Conservation (phyloP, 805 yeast species). For the Yamadazyma scolyti region DNA sequence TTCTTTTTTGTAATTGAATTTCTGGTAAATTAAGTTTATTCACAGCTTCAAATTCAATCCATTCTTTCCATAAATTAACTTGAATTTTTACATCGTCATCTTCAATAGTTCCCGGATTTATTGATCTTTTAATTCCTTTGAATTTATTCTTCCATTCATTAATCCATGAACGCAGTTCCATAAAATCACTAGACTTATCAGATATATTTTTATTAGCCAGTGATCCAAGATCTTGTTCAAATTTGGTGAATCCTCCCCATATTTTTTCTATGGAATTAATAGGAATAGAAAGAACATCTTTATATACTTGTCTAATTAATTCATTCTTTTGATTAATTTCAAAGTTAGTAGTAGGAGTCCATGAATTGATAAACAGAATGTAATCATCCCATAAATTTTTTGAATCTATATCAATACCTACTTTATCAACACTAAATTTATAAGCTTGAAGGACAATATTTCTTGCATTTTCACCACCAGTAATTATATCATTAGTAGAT, state of each 20-base stretch:
- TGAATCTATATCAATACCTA: conserved; percentile 74
- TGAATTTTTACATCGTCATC: conserved; percentile 35
- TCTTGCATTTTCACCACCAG: conserved; percentile 81
- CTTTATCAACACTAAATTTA: conserved; percentile 72
- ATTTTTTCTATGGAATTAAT: conserved; percentile 66
- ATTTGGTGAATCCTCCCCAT: conserved; percentile 78
- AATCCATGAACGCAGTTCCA: conserved; percentile 78
- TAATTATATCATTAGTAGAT: conserved; percentile 61
- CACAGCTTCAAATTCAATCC: conserved; percentile 77
- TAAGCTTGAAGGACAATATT: conserved; percentile 74
- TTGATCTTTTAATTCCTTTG: conserved; percentile 41
- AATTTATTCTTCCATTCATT: conserved; percentile 66
- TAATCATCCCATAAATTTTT: conserved; percentile 79
- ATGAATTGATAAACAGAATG: conserved; percentile 67
- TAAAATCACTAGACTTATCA: conserved; percentile 77
- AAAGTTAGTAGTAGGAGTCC: conserved; percentile 79
- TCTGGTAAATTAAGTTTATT: conserved; percentile 65
- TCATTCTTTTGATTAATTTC: conserved; percentile 83
- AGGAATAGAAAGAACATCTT: conserved; percentile 72
- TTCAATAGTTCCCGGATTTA: conserved; percentile 22
- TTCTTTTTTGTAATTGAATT: conserved; percentile 45
- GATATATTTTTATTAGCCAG: conserved; percentile 80
- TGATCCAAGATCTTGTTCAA: conserved; percentile 76
- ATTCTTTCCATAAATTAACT: conserved; percentile 56
- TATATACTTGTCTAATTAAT: conserved; percentile 67